Conservation (phyloP, 371 early-diverging fungal genomes). For the Actinomortierella ambigua region DNA sequence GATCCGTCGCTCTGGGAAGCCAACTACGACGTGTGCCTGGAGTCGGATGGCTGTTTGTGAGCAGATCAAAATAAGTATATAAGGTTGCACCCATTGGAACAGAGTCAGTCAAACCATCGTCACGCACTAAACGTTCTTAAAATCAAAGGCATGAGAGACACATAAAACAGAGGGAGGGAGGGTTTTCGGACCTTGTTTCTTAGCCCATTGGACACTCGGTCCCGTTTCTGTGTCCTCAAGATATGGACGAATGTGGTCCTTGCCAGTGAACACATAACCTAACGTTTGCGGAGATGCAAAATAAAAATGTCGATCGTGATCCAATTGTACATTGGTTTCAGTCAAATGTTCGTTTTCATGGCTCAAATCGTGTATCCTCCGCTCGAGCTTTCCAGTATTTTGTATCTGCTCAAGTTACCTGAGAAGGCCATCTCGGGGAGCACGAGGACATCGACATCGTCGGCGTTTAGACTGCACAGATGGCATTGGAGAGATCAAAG, state of each 20-base stretch:
- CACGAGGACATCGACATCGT: constrained; percentile 67
- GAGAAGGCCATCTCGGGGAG: constrained; percentile 83
- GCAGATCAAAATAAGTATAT: neutral
- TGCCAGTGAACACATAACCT: constrained; percentile 69
- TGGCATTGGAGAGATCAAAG: neutral
- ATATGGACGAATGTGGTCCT: constrained; percentile 60
- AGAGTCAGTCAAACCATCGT: no score
- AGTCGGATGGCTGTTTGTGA: constrained; percentile 52
- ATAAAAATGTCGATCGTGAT: neutral
- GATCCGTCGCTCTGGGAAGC: constrained; percentile 62
- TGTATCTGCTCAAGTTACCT: constrained; percentile 43
- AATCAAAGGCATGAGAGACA: no score
- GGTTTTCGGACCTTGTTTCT: constrained; percentile 49
- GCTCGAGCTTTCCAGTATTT: no score
- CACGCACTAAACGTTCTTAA: no score
- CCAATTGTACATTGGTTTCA: no score
- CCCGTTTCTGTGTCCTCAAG: constrained; percentile 63
- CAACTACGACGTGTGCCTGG: constrained; percentile 66
- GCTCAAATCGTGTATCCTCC: no score
- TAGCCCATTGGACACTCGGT: constrained; percentile 69
- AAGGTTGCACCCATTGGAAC: no score
- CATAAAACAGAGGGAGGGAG: neutral
- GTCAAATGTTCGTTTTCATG: no score
- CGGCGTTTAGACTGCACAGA: constrained; percentile 51
- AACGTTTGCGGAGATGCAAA: neutral